Evolutionary conservation across 2,329 filamentous ascomycete genomes (phyloP).

Genomic region (Colletotrichum destructivum): DNA sequence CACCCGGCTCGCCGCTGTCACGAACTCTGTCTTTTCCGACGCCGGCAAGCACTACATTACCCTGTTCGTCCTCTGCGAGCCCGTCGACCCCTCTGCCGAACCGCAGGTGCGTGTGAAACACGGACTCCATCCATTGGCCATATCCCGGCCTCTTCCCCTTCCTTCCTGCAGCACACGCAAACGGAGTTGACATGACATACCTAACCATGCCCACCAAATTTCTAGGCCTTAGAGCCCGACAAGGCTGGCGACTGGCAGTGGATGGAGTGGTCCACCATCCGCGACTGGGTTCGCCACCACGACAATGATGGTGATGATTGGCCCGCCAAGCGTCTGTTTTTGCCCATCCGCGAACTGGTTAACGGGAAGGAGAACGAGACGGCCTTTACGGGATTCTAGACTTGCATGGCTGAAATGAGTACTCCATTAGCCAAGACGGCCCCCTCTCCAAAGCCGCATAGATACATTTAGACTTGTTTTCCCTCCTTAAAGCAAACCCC

Average conservation of each 20-base stretch:
- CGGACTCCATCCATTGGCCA: neutral
- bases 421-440: no score
- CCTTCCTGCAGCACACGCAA: neutral
- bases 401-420: no score
- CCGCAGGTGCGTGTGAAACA: slow-evolving; percentile 18
- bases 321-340: slow-evolving; percentile 10
- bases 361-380: slow-evolving; percentile 5
- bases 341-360: slow-evolving; percentile 2
- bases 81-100: neutral
- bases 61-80: slow-evolving; percentile 36
- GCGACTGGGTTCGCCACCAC: slow-evolving; percentile 10
- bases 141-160: neutral
- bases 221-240: slow-evolving; percentile 60
- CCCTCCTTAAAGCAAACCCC: no score
- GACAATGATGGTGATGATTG: slow-evolving; percentile 5
- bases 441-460: no score
- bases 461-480: no score
- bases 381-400: neutral
- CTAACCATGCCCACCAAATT: neutral
- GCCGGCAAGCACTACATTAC: slow-evolving; percentile 43
- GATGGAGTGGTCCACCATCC: slow-evolving; percentile 54
- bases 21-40: slow-evolving; percentile 40
- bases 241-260: slow-evolving; percentile 68
- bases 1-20: slow-evolving; percentile 35
- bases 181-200: no score